These are phyloP conservation scores for Trichophyton rubrum DNA, from an alignment of 2,329 filamentous ascomycete species.

Conservation along the genomic window DNA sequence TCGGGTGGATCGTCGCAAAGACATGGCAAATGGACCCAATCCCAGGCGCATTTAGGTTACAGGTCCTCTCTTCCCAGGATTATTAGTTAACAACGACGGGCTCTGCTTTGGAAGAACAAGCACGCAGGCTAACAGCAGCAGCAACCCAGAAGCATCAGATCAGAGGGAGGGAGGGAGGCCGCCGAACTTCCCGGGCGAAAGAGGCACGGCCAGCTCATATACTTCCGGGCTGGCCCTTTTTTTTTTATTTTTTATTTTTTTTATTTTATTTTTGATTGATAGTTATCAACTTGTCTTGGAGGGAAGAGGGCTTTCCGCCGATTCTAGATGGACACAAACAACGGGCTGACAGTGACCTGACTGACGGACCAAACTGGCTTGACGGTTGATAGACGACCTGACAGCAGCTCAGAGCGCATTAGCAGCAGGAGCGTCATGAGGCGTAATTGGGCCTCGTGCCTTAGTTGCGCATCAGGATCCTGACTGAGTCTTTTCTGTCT, in stretches of 20 bases:
- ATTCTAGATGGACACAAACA: not conserved
- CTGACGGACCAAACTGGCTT: not conserved
- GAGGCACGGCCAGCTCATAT: not conserved
- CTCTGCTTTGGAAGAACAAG: not conserved
- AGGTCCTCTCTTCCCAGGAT: not conserved
- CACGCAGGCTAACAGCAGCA: too few relatives aligned
- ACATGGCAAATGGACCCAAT: slow-evolving; percentile 5
- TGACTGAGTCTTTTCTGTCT: not conserved
- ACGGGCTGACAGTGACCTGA: too few relatives aligned
- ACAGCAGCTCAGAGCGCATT: not conserved
- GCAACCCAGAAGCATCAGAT: too few relatives aligned
- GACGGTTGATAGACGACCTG: not conserved
- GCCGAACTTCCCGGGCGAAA: not conserved
- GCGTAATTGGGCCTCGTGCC: not conserved
- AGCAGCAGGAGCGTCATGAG: not conserved
- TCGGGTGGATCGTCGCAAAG: slow-evolving; percentile 4
- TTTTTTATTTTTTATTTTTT: too few relatives aligned
- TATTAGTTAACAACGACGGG: slow-evolving; percentile 1
- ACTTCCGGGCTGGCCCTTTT: not conserved
- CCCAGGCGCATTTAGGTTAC: slow-evolving; percentile 3
- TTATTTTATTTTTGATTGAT: too few relatives aligned
- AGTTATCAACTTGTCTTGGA: not conserved
- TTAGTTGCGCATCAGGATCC: not conserved
- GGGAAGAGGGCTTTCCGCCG: not conserved
- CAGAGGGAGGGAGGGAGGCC: not conserved